phyloP scores from a whole-genome alignment of 495 filamentous ascomycete species.

The Talaromyces trachyspermus region DNA sequence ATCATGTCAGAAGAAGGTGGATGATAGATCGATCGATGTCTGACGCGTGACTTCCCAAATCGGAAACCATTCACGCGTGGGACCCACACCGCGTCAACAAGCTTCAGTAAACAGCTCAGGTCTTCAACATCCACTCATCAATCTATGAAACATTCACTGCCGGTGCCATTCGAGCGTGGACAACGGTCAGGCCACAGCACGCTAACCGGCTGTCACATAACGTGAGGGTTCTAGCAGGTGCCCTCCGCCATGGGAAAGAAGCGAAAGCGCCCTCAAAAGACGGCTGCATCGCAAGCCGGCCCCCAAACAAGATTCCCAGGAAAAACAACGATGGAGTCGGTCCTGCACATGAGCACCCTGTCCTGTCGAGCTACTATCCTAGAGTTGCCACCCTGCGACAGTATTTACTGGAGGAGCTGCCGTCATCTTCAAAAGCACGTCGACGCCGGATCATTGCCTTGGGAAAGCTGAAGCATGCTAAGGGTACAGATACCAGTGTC shows the following conservation, averaged over 20 bases:
- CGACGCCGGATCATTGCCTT: conserved; percentile 41
- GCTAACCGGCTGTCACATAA: too few relatives aligned
- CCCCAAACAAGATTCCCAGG: conserved; percentile 9
- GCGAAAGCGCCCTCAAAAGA: conserved; percentile 34
- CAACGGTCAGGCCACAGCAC: too few relatives aligned
- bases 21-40: too few relatives aligned
- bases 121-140: too few relatives aligned
- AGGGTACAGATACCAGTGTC: neutral
- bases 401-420: conserved; percentile 54
- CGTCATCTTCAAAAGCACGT: conserved; percentile 42
- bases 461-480: conserved; percentile 7
- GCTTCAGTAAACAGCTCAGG: too few relatives aligned
- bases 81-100: too few relatives aligned
- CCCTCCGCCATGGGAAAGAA: conserved; percentile 39
- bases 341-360: conserved; percentile 44
- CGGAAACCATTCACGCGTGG: too few relatives aligned
- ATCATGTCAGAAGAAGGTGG: too few relatives aligned
- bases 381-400: conserved; percentile 60
- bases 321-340: neutral
- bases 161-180: too few relatives aligned
- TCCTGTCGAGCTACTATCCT: conserved; percentile 70
- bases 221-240: too few relatives aligned
- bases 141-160: too few relatives aligned
- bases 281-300: conserved; percentile 12
- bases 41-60: too few relatives aligned